These are phyloP conservation scores for Gamsiella multidivaricata DNA, from an alignment of 192 early-diverging fungal genomes.

Conservation along the genomic window DNA sequence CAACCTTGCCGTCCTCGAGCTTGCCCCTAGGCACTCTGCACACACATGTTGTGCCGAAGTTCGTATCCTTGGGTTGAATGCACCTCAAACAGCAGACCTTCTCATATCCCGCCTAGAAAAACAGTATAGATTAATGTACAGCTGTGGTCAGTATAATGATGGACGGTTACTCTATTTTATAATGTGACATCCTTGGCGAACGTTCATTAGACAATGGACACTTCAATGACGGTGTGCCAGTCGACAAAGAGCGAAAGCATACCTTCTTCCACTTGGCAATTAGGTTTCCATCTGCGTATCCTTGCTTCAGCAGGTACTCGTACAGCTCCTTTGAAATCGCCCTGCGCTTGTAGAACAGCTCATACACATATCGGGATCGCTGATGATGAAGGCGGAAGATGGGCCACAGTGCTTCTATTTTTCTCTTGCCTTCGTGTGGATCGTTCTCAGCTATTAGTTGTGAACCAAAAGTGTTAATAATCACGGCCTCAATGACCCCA, in stretches of 20 bases:
- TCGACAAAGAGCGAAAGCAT: conserved; percentile 12
- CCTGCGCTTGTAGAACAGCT: conserved; percentile 95
- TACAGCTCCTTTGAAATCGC: conserved; percentile 94
- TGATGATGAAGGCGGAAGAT: conserved; percentile 98
- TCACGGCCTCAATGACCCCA: too few species aligned
- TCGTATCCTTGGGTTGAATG: conserved; percentile 97
- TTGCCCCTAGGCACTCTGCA: conserved; percentile 95
- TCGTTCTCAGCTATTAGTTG: conserved; percentile 88
- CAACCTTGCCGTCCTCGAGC: conserved; percentile 87
- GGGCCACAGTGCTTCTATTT: conserved; percentile 91
- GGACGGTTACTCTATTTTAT: too few species aligned
- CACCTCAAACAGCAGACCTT: conserved; percentile 97
- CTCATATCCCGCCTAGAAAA: conserved; percentile 87
- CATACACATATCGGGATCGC: conserved; percentile 95
- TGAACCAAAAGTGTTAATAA: not conserved
- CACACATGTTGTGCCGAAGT: conserved; percentile 96
- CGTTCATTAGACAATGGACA: not conserved
- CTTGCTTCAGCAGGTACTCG: conserved; percentile 91
- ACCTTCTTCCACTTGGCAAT: conserved; percentile 99
- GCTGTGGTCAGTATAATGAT: not conserved
- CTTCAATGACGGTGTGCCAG: not conserved
- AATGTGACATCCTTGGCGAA: not conserved
- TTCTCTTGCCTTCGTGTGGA: conserved; percentile 91
- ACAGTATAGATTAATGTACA: not conserved
- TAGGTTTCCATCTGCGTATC: conserved; percentile 89